phyloP scores from a whole-genome alignment of 202 grass and related monocot genomes.

The Eragrostis tef region DNA sequence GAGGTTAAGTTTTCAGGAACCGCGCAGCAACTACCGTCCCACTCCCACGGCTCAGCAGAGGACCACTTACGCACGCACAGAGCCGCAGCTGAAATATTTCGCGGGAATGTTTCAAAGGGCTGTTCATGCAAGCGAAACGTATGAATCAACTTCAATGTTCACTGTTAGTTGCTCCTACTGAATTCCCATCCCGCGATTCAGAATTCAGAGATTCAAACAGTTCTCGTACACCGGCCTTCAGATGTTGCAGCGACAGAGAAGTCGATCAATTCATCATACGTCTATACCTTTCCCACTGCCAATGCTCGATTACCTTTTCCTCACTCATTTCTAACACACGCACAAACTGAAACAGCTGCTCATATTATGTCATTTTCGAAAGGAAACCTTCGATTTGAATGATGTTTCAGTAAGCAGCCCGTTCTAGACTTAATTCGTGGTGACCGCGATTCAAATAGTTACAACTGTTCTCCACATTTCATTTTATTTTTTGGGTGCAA shows the following conservation, averaged over 20 bases:
- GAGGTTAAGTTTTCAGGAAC: neutral
- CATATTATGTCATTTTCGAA: neutral
- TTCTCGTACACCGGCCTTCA: neutral
- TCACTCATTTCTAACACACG: neutral
- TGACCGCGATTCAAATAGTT: conserved; percentile 1
- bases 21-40: neutral
- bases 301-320: neutral
- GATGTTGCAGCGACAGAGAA: no score
- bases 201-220: no score
- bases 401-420: neutral
- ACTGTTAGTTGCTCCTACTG: no score
- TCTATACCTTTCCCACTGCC: neutral
- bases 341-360: neutral
- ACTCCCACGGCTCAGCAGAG: neutral
- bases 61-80: neutral
- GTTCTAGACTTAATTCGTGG: neutral
- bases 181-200: no score
- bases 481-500: neutral
- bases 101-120: conserved; percentile 38
- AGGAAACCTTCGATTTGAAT: neutral
- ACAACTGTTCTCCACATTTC: neutral
- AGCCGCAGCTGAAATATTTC: neutral
- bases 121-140: neutral
- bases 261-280: neutral
- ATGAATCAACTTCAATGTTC: conserved; percentile 22